phyloP scores from a whole-genome alignment of 805 yeast species.

The Grigorovia humatica region DNA sequence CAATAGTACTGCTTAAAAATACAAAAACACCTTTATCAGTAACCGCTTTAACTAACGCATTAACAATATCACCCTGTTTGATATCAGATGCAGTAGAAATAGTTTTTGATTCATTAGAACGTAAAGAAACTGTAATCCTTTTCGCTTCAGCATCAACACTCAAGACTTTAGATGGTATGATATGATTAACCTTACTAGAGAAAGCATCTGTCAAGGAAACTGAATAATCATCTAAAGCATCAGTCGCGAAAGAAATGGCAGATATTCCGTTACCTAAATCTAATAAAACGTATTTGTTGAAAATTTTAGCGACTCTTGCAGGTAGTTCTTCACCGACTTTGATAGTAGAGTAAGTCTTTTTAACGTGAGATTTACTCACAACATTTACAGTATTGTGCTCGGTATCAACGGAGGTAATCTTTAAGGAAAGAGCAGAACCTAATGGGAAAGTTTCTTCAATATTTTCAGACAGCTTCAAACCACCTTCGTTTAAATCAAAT shows the following conservation, averaged over 20 bases:
- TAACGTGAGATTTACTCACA: conserved; percentile 37
- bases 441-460: conserved; percentile 53
- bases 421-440: conserved; percentile 58
- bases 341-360: conserved; percentile 37
- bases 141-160: conserved; percentile 31
- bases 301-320: conserved; percentile 50
- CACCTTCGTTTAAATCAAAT: conserved; percentile 51
- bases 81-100: conserved; percentile 44
- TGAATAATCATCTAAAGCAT: conserved; percentile 62
- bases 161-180: conserved; percentile 46
- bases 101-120: conserved; percentile 41
- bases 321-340: conserved; percentile 47
- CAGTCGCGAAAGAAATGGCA: conserved; percentile 56
- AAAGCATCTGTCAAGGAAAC: conserved; percentile 40
- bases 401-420: conserved; percentile 42
- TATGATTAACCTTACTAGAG: conserved; percentile 35
- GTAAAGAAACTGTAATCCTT: conserved; percentile 53
- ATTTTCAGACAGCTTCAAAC: conserved; percentile 34
- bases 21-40: conserved; percentile 72
- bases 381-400: conserved; percentile 43
- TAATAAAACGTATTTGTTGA: conserved; percentile 52
- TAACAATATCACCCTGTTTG: conserved; percentile 58
- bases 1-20: conserved; percentile 55
- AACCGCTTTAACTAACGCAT: conserved; percentile 71
- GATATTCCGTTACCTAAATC: conserved; percentile 54